Conservation (phyloP, 139 green algal species). For the Trebouxia sp. region DNA sequence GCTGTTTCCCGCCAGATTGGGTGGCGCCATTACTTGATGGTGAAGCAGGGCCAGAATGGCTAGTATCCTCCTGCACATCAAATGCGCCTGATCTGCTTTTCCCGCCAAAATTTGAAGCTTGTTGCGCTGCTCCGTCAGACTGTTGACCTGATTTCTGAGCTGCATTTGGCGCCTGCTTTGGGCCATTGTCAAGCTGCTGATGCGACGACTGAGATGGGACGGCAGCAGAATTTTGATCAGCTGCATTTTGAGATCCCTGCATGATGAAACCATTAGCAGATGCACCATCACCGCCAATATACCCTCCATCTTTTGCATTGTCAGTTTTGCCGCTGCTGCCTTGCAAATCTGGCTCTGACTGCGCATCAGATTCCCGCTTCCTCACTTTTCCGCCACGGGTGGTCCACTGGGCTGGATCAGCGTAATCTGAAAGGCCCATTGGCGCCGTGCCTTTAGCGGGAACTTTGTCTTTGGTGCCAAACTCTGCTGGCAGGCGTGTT, state of each 20-base stretch:
- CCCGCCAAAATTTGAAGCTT: too few species aligned
- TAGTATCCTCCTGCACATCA: not conserved
- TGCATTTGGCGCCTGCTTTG: too few species aligned
- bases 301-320: not conserved
- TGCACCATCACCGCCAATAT: not conserved
- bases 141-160: not conserved
- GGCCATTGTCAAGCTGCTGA: too few species aligned
- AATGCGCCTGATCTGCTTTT: too few species aligned
- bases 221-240: not conserved
- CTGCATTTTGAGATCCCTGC: not conserved
- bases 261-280: not conserved
- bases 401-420: constrained; percentile 5
- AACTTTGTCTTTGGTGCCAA: constrained; percentile 19
- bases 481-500: constrained; percentile 7
- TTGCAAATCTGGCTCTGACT: not conserved
- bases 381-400: not conserved
- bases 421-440: not conserved
- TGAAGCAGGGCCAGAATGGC: not conserved
- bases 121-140: not conserved
- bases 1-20: not conserved
- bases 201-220: not conserved
- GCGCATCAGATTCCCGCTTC: not conserved
- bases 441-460: not conserved
- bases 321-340: not conserved
- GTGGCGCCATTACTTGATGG: not conserved